Evolutionary conservation across 331 rosid genomes (phyloP), one percentile per base, ranked within the genome.

Genomic region (Pyracantha coccinea): DNA sequence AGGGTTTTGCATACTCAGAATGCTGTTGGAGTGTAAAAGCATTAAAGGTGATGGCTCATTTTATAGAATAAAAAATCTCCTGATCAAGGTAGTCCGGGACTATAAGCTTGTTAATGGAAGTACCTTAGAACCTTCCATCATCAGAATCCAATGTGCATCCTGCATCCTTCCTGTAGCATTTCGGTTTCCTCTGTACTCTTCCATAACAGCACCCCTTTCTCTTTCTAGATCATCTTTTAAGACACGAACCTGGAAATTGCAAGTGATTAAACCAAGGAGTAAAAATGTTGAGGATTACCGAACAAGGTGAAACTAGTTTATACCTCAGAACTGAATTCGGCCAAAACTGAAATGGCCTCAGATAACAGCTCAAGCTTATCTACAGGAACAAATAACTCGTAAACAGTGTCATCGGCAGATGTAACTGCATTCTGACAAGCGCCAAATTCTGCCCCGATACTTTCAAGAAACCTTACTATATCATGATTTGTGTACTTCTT

Each of bases 301-400:
- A 68, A 32, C 24, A 61, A 68, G 27, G 33, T 11, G 25, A 19
- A 33, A 38, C 8, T 73, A 19, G 15, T 47, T 13, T 60, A 63
- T 83, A 94, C 99, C 96, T 94, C 97, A 1, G 93, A 90, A 86
- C 97, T 94, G 86, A 94, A 94, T 77, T 92, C 99, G 4, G 97
- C 99, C 81, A 92, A 85, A 73, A 94, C 76, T 7, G 91, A 92
- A 76, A 94, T 87, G 72, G 99, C 99, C 83, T 85, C 89, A 44
- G 96, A 88, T 70, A 94, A 75, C 16, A 94, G 78, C 69, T 86
- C 99, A 4, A 88, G 99, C 88, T 88, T 94, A 82, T 92, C 99
- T 78, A 94, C 89, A 5, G 97, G 99, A 83, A 92, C 96, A 83
- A 94, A 89, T 55, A 94, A 80, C 89, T 94, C 99, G 15, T 92